A percentile compares a stretch with the other conserved stretches of the same genome.
Evolutionary conservation across 345 rosid species (phyloP).

Genomic region (Tarenaya hassleriana): DNA sequence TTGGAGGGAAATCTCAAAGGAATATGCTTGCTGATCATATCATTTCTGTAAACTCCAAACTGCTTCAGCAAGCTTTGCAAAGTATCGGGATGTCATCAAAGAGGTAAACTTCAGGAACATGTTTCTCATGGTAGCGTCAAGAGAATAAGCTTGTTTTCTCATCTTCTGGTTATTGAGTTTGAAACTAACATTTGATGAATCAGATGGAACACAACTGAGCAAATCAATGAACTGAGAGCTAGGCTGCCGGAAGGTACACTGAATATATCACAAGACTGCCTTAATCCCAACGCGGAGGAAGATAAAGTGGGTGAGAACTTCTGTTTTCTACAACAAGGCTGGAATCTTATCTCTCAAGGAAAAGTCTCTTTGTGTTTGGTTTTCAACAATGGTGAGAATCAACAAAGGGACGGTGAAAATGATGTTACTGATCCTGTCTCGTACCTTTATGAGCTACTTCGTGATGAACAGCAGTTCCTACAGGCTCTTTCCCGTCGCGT

Average conservation of each 20-base stretch:
- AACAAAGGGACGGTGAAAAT: slow-evolving; percentile 23
- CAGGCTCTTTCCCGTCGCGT: too few species aligned
- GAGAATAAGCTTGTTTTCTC: slow-evolving; percentile 4
- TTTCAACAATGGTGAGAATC: slow-evolving; percentile 28
- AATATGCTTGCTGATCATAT: slow-evolving; percentile 66
- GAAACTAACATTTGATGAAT: slow-evolving; percentile 10
- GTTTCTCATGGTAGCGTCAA: too few species aligned
- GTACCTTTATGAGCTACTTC: slow-evolving; percentile 30
- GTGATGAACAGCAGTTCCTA: slow-evolving; percentile 38
- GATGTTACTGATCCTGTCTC: slow-evolving; percentile 23
- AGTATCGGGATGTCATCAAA: slow-evolving; percentile 41
- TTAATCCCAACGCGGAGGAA: slow-evolving; percentile 31
- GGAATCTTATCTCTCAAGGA: slow-evolving; percentile 46
- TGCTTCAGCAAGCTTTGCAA: slow-evolving; percentile 71
- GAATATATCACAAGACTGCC: slow-evolving; percentile 36
- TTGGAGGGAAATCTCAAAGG: slow-evolving; percentile 65
- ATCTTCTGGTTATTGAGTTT: background rate
- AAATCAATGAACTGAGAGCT: slow-evolving; percentile 33
- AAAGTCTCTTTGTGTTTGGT: slow-evolving; percentile 57
- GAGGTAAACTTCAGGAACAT: slow-evolving; percentile 39
- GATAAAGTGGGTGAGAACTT: slow-evolving; percentile 35
- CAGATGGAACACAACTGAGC: slow-evolving; percentile 48
- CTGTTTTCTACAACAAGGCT: slow-evolving; percentile 44
- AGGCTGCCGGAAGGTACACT: slow-evolving; percentile 35
- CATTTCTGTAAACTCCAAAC: slow-evolving; percentile 53